Conservation (phyloP, 202 grass and related monocot species). For the Hordeum pubiflorum region DNA sequence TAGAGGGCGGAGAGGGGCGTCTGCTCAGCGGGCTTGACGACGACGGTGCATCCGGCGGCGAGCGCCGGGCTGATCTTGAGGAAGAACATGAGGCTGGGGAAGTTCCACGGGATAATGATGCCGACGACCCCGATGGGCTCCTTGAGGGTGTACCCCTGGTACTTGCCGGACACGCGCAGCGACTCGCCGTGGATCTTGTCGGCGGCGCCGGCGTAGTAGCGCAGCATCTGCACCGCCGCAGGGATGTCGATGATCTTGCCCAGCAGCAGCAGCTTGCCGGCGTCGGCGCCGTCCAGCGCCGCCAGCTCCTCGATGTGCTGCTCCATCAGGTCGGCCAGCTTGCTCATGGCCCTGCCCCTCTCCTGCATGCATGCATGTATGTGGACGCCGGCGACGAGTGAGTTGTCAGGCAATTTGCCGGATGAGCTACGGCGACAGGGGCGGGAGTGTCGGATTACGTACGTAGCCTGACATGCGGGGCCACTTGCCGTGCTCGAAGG, state of each 20-base stretch:
- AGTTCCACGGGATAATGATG: constrained; percentile 89
- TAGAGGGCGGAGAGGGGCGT: constrained; percentile 81
- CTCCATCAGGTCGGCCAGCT: constrained; percentile 74
- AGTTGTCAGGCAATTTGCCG: not conserved
- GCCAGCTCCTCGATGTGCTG: constrained; percentile 70
- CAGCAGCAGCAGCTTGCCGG: constrained; percentile 61
- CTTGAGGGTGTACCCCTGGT: constrained; percentile 82
- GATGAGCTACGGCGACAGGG: not conserved
- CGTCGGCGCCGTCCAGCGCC: constrained; percentile 52
- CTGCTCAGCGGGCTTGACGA: constrained; percentile 91
- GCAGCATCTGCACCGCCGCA: constrained; percentile 30
- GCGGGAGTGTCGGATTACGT: not conserved
- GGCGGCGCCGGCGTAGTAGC: constrained; percentile 76
- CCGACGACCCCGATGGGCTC: constrained; percentile 84
- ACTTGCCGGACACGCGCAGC: constrained; percentile 51
- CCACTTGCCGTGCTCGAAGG: constrained; percentile 72
- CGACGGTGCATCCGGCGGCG: constrained; percentile 74
- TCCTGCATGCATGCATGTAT: constrained; percentile 23
- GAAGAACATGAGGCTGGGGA: constrained; percentile 87
- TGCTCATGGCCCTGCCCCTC: constrained; percentile 53
- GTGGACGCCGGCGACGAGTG: not conserved
- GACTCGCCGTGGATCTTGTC: constrained; percentile 85
- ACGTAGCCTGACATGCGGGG: constrained; percentile 90
- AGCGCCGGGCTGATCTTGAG: constrained; percentile 83
- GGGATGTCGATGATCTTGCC: constrained; percentile 76